Evolutionary conservation across 768 basidiomycete genomes (phyloP).

Genomic region (Pisolithus tinctorius): DNA sequence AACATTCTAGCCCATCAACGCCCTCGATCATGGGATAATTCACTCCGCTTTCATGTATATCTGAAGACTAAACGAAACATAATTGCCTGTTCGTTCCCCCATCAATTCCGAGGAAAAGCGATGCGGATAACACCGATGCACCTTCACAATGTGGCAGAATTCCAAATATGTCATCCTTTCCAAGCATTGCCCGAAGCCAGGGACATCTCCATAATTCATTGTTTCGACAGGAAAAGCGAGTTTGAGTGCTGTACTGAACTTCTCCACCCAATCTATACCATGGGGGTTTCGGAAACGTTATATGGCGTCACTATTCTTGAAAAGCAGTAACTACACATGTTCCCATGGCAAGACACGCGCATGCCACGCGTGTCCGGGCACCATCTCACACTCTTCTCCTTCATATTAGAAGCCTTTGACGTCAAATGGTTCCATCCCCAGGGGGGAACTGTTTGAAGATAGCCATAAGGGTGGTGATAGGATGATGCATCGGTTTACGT

Average conservation of each 20-base stretch:
- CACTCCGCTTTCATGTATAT: neutral
- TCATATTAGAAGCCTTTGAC: neutral
- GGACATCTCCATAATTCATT: too few relatives aligned
- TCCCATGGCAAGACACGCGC: conserved; percentile 25
- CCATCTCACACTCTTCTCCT: conserved; percentile 2
- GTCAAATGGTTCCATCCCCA: neutral
- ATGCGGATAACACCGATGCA: neutral
- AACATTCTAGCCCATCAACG: neutral
- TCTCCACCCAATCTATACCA: too few relatives aligned
- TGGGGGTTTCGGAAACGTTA: neutral
- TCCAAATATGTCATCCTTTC: neutral
- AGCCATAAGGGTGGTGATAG: neutral
- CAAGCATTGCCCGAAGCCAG: neutral
- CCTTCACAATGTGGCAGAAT: neutral
- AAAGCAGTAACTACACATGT: conserved; percentile 15
- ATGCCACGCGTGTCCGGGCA: conserved; percentile 13
- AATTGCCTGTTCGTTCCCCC: neutral
- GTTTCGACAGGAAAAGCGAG: too few relatives aligned
- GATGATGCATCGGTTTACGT: too few relatives aligned
- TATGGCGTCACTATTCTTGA: conserved; percentile 14
- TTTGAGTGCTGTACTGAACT: too few relatives aligned
- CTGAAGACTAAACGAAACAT: neutral
- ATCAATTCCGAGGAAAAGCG: neutral
- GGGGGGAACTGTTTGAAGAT: neutral
- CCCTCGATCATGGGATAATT: neutral